Evolutionary conservation across 306 rosid genomes (phyloP), one percentile per base, ranked within the genome.

Genomic region (Arachis stenosperma): DNA sequence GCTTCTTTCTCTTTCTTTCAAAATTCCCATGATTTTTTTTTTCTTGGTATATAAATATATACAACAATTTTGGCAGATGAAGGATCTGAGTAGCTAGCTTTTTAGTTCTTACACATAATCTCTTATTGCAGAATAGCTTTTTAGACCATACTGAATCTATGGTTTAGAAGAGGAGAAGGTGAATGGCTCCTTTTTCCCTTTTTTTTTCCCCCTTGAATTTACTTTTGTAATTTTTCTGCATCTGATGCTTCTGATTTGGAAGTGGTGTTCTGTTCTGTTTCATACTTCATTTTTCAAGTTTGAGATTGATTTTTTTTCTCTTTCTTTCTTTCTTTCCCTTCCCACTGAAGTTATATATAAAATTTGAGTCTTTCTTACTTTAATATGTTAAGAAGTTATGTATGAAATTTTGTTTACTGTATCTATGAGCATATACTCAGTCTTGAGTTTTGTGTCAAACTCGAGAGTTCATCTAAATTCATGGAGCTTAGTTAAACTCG

Each of bases 331-430:
- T 33, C 37, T 33, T 33, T 41, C 43, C 36, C 17, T 13, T 57
- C 17, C 37, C 1, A 27, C n/a, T 52, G 43, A 67, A 39, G 12
- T 36, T 30, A 56, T 36, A 40, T 59, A 39, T 27, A 27, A 58
- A 22, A 44, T 59, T 48, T 75, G 61, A 70, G 44, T 7, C 55
- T 27, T 64, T 51, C 50, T 42, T 33, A 14, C 14, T 66, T 43
- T 55, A 55, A 65, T 65, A 44, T 51, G 41, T 30, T 42, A 6
- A 62, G 39, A 17, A 13, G 12, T 68, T 30, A 57, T 11, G 1
- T 69, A 51, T 55, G 70, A 46, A 68, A 47, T 30, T 73, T 10
- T 48, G 70, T 13, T 61, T 73, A 3, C 56, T 52, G 62, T 60
- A n/a, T 55, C 51, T 65, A 46, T 6, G 12, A 33, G 37, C 37